These are phyloP conservation scores for Trametes cingulata DNA, from an alignment of 768 basidiomycete genomes.

Conservation along the genomic window DNA sequence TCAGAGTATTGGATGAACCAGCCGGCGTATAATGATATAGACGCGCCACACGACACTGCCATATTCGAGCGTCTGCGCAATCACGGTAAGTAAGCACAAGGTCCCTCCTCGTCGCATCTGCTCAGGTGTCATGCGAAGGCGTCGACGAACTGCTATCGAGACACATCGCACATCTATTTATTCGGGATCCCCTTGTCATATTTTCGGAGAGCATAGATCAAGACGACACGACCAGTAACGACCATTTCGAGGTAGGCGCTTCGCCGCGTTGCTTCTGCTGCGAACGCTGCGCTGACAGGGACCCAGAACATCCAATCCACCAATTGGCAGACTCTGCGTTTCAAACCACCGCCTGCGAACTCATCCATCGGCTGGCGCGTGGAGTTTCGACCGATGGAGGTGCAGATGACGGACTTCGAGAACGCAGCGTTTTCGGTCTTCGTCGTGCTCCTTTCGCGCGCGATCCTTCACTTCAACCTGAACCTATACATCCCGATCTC, in stretches of 20 bases:
- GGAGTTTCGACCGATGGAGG: constrained; percentile 98
- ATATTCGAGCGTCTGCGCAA: constrained; percentile 73
- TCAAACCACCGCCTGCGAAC: constrained; percentile 95
- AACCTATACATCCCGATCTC: constrained; percentile 98
- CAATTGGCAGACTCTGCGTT: constrained; percentile 98
- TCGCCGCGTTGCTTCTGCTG: background rate
- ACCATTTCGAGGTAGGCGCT: constrained; percentile 86
- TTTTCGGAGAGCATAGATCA: constrained; percentile 94
- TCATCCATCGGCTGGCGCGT: constrained; percentile 97
- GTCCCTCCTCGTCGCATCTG: background rate
- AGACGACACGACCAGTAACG: constrained; percentile 83
- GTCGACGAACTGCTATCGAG: constrained; percentile 86
- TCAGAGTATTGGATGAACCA: constrained; percentile 85
- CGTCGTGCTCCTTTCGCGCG: constrained; percentile 90
- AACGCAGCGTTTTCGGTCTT: constrained; percentile 97
- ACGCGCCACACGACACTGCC: constrained; percentile 72
- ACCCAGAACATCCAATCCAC: constrained; percentile 95
- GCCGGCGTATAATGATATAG: constrained; percentile 91
- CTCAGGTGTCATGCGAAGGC: constrained; percentile 45
- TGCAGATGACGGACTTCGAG: constrained; percentile 98
- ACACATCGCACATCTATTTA: constrained; percentile 94
- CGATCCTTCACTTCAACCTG: constrained; percentile 86
- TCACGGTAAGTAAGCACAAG: constrained; percentile 56
- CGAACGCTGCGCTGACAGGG: background rate
- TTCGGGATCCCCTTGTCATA: constrained; percentile 94